phyloP scores from a whole-genome alignment of 148 eudicot species.

The Limonium bicolor region DNA sequence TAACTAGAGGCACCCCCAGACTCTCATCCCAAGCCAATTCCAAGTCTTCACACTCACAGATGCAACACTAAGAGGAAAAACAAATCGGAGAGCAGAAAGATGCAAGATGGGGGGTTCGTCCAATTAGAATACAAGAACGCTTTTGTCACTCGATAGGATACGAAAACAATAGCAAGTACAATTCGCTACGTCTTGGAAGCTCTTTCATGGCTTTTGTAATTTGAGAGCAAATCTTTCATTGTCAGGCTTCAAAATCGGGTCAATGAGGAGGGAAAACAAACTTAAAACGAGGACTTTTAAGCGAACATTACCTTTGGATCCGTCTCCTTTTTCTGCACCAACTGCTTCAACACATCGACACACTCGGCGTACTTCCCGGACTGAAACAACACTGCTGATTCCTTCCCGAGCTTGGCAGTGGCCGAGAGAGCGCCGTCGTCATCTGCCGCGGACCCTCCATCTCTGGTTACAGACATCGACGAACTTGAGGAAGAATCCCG shows the following conservation, averaged over 20 bases:
- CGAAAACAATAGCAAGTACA: neutral
- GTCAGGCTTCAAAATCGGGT: neutral
- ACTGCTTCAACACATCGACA: constrained; percentile 43
- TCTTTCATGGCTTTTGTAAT: too few species aligned
- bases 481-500: constrained; percentile 27
- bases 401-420: constrained; percentile 44
- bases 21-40: too few species aligned
- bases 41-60: too few species aligned
- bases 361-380: constrained; percentile 66
- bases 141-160: neutral
- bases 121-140: neutral
- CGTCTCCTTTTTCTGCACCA: constrained; percentile 38
- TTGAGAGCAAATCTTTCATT: neutral
- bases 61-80: too few species aligned
- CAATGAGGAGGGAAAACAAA: neutral
- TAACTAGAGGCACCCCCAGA: too few species aligned
- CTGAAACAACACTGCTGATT: constrained; percentile 49
- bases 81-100: too few species aligned
- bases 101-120: too few species aligned
- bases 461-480: constrained; percentile 11
- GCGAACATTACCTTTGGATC: constrained; percentile 53
- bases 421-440: constrained; percentile 29
- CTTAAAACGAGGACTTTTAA: neutral
- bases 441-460: constrained; percentile 17
- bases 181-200: too few species aligned